These are phyloP conservation scores for Jaapia argillacea DNA, from an alignment of 768 basidiomycete species.

Conservation along the genomic window DNA sequence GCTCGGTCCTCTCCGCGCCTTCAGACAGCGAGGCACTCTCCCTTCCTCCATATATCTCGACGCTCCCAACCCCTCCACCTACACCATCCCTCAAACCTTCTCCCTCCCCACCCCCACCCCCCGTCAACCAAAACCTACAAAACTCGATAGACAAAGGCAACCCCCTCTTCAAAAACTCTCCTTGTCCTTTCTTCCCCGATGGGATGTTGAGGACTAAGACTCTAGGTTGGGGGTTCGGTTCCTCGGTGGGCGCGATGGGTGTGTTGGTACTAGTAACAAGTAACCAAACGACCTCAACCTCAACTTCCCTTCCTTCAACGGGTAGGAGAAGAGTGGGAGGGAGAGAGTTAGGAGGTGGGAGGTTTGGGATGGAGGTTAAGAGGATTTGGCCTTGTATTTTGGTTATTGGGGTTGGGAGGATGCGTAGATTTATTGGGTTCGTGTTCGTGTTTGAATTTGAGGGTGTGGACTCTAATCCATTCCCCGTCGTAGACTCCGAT, in stretches of 20 bases:
- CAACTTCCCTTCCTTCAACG: no score
- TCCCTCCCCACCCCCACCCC: slow-evolving; percentile 23
- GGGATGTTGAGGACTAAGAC: slow-evolving; percentile 18
- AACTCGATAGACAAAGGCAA: slow-evolving; percentile 40
- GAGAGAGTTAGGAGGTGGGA: slow-evolving; percentile 8
- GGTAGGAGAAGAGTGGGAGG: background rate
- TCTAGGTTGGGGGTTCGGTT: background rate
- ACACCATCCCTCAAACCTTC: no score
- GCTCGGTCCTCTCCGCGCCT: no score
- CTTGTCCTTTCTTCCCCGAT: slow-evolving; percentile 45
- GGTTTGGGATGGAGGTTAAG: slow-evolving; percentile 24
- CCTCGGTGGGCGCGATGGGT: no score
- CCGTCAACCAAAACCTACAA: slow-evolving; percentile 30
- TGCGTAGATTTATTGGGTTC: slow-evolving; percentile 7
- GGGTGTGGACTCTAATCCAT: no score
- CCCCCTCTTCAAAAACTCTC: slow-evolving; percentile 33
- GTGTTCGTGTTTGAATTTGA: no score
- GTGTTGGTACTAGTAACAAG: no score
- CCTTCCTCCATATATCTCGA: no score
- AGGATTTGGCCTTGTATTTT: slow-evolving; percentile 31
- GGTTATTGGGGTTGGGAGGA: slow-evolving; percentile 19
- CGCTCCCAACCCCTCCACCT: no score
- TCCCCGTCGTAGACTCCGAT: no score
- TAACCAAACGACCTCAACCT: no score
- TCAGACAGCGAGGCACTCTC: no score